Conservation (phyloP, 345 rosid genomes). For the Euclidium syriacum region DNA sequence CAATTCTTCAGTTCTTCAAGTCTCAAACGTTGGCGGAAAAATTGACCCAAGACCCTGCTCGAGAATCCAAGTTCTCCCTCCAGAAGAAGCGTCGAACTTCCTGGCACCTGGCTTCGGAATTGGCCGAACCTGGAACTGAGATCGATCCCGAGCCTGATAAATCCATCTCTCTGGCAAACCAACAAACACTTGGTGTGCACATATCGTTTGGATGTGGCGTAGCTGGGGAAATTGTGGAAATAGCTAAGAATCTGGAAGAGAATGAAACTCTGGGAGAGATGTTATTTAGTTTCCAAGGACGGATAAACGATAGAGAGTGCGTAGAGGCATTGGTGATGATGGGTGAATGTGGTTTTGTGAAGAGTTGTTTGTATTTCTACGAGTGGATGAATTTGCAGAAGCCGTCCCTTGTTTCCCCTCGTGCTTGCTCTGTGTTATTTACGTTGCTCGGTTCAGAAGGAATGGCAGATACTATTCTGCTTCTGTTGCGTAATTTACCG, state of each 20-base stretch:
- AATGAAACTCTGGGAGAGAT: slow-evolving; percentile 69
- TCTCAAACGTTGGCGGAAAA: slow-evolving; percentile 32
- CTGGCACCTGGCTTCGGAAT: slow-evolving; percentile 56
- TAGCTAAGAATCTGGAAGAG: slow-evolving; percentile 44
- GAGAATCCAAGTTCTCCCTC: slow-evolving; percentile 45
- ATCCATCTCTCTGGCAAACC: slow-evolving; percentile 4
- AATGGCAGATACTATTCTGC: slow-evolving; percentile 52
- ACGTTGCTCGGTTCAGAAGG: slow-evolving; percentile 55
- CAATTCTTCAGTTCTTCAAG: slow-evolving; percentile 62
- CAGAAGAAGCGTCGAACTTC: slow-evolving; percentile 62
- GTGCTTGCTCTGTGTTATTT: slow-evolving; percentile 65
- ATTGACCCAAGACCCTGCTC: slow-evolving; percentile 41
- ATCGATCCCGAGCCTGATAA: slow-evolving; percentile 1
- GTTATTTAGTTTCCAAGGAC: slow-evolving; percentile 41
- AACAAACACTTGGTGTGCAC: slow-evolving; percentile 17
- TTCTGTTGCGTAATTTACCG: slow-evolving; percentile 61
- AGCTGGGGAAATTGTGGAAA: slow-evolving; percentile 44
- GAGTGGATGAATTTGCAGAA: slow-evolving; percentile 89
- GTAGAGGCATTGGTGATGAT: slow-evolving; percentile 50
- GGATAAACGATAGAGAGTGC: slow-evolving; percentile 43
- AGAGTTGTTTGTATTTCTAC: slow-evolving; percentile 54
- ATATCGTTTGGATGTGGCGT: slow-evolving; percentile 13
- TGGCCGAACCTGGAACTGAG: slow-evolving; percentile 26
- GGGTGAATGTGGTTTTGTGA: slow-evolving; percentile 50
- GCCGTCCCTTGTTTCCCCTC: slow-evolving; percentile 58